Conservation (phyloP, 2,329 filamentous ascomycete genomes). For the Cordyceps pruinosa region DNA sequence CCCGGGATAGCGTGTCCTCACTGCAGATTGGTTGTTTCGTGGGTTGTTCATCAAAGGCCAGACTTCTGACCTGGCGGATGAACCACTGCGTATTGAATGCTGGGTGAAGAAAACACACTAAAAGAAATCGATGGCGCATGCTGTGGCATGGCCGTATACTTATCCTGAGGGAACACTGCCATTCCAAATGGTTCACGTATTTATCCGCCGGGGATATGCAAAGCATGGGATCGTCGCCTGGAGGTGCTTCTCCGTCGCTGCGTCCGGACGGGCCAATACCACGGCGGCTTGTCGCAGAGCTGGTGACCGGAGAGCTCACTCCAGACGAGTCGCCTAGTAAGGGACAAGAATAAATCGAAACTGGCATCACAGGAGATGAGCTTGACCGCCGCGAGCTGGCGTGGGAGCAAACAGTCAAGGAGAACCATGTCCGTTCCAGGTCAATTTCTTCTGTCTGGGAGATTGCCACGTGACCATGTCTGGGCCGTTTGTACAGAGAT, state of each 20-base stretch:
- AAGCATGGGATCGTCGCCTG: neutral
- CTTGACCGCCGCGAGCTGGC: neutral
- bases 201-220: neutral
- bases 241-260: neutral
- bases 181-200: neutral
- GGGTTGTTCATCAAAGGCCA: neutral
- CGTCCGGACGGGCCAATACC: neutral
- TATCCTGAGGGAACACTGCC: neutral
- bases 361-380: neutral
- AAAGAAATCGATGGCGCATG: neutral
- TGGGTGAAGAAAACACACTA: neutral
- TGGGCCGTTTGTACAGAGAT: neutral
- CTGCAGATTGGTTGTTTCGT: slow-evolving; percentile 1
- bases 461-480: neutral
- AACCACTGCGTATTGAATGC: neutral
- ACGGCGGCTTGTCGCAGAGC: neutral
- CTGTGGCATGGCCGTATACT: neutral
- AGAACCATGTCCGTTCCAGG: slow-evolving; percentile 4
- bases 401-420: neutral
- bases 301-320: neutral
- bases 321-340: neutral
- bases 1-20: slow-evolving; percentile 9
- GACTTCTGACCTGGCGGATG: neutral
- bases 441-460: slow-evolving; percentile 2
- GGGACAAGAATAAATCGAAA: neutral